A percentile compares a stretch with the other conserved stretches of the same genome.
Evolutionary conservation across 257 asterid genomes (phyloP).

Genomic region (Solanum piurae): DNA sequence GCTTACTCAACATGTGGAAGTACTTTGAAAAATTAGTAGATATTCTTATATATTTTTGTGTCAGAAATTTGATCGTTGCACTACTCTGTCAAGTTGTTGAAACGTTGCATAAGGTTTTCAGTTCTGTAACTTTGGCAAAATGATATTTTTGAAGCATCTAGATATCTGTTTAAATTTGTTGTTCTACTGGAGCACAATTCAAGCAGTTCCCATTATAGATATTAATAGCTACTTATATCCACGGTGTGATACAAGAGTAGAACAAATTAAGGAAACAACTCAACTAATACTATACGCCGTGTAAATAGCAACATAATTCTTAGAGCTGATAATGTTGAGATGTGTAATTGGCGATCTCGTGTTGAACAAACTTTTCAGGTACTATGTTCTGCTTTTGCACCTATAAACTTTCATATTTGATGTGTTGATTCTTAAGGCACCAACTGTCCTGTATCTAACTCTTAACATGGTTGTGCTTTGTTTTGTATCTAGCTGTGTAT

Average conservation of each 20-base stretch:
- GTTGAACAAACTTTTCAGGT: constrained; percentile 84
- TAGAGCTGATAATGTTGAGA: not conserved
- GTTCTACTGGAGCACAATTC: not conserved
- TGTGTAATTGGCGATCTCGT: constrained; percentile 3
- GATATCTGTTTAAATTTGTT: not conserved
- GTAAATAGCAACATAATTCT: not conserved
- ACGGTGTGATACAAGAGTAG: not conserved
- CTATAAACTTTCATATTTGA: not conserved
- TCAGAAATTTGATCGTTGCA: not conserved
- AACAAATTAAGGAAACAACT: not conserved
- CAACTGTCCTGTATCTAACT: no score
- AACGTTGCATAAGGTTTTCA: not conserved
- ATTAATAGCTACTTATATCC: not conserved
- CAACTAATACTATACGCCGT: not conserved
- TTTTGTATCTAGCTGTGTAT: no score
- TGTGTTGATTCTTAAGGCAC: no score
- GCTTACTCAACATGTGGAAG: not conserved
- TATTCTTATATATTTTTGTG: not conserved
- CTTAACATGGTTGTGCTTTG: no score
- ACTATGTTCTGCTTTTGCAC: not conserved
- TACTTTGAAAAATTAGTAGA: not conserved
- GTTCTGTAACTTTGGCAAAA: not conserved
- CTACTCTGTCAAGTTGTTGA: not conserved
- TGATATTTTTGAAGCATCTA: not conserved
- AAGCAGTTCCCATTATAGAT: not conserved